A percentile compares a stretch with the other conserved stretches of the same genome.
These are phyloP conservation scores for Rhodocollybia butyracea DNA, from an alignment of 768 basidiomycete genomes.

Conservation along the genomic window DNA sequence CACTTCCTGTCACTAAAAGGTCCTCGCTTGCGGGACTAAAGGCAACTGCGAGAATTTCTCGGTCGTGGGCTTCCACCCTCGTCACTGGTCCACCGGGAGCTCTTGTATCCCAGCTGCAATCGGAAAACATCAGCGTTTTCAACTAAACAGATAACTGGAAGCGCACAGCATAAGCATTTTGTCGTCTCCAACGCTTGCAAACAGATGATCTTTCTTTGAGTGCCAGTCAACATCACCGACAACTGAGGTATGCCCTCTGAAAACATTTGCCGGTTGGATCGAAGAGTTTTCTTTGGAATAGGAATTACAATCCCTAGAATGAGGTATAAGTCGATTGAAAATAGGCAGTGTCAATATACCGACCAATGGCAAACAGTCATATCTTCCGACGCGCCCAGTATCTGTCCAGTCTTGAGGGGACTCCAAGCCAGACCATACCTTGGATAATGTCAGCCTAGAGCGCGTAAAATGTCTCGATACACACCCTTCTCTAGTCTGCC, in stretches of 20 bases:
- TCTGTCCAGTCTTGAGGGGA: conserved; percentile 74
- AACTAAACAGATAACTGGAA: neutral
- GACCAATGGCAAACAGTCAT: conserved; percentile 95
- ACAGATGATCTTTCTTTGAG: conserved; percentile 71
- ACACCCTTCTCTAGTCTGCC: conserved; percentile 92
- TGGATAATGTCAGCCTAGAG: conserved; percentile 9
- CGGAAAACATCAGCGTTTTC: conserved; percentile 9
- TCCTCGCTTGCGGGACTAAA: conserved; percentile 83
- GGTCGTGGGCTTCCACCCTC: conserved; percentile 81
- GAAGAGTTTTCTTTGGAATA: conserved; percentile 76
- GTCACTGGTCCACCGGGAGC: conserved; percentile 63
- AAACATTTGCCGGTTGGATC: conserved; percentile 82
- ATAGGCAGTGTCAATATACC: conserved; percentile 16
- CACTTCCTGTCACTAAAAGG: conserved; percentile 86
- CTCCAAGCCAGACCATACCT: conserved; percentile 96
- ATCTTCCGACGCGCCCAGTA: conserved; percentile 93
- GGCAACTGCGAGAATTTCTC: conserved; percentile 87
- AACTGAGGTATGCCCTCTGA: conserved; percentile 85
- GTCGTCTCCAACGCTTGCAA: conserved; percentile 96
- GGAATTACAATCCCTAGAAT: conserved; percentile 81
- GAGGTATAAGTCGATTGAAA: neutral
- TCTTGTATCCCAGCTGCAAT: conserved; percentile 87
- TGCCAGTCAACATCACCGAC: conserved; percentile 99
- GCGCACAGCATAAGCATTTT: conserved; percentile 89
- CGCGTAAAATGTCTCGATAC: conserved; percentile 23